Evolutionary conservation across 768 basidiomycete species (phyloP).

Genomic region (Russula sp.): DNA sequence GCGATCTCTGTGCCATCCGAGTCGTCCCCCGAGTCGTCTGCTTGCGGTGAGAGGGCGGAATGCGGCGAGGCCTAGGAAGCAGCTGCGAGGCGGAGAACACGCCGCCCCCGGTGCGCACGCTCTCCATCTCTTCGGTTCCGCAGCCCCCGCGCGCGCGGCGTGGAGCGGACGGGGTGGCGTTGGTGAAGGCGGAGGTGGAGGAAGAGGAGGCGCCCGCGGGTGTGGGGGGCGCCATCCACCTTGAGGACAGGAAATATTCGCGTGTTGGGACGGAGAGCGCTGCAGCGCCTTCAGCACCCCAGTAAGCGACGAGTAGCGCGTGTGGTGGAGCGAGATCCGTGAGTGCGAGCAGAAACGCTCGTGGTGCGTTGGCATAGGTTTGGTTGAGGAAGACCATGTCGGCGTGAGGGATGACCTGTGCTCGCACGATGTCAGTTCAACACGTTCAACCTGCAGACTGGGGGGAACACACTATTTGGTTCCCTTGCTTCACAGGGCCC

Average conservation of each 20-base stretch:
- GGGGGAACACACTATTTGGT: slow-evolving; percentile 48
- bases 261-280: slow-evolving; percentile 74
- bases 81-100: slow-evolving; percentile 39
- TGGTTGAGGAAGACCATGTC: slow-evolving; percentile 78
- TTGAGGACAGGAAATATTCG: slow-evolving; percentile 82
- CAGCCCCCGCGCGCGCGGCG: background rate
- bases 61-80: background rate
- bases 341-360: slow-evolving; percentile 71
- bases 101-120: slow-evolving; percentile 56
- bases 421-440: background rate
- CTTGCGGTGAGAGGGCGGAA: slow-evolving; percentile 30
- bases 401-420: slow-evolving; percentile 72
- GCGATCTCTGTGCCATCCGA: slow-evolving; percentile 27
- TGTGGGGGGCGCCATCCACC: slow-evolving; percentile 59
- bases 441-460: background rate
- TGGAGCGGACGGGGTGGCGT: background rate
- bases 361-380: slow-evolving; percentile 59
- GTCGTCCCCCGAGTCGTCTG: slow-evolving; percentile 53
- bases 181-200: slow-evolving; percentile 1
- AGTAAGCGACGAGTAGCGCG: slow-evolving; percentile 74
- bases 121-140: slow-evolving; percentile 32
- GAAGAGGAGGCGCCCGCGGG: slow-evolving; percentile 24
- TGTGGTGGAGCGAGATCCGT: slow-evolving; percentile 62
- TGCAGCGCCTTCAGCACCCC: slow-evolving; percentile 75
- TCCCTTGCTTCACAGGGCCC: slow-evolving; percentile 25